Percentiles rank a stretch among this genome's conserved stretches.
Conservation (phyloP, 2,329 filamentous ascomycete genomes). For the Curvularia sp. region DNA sequence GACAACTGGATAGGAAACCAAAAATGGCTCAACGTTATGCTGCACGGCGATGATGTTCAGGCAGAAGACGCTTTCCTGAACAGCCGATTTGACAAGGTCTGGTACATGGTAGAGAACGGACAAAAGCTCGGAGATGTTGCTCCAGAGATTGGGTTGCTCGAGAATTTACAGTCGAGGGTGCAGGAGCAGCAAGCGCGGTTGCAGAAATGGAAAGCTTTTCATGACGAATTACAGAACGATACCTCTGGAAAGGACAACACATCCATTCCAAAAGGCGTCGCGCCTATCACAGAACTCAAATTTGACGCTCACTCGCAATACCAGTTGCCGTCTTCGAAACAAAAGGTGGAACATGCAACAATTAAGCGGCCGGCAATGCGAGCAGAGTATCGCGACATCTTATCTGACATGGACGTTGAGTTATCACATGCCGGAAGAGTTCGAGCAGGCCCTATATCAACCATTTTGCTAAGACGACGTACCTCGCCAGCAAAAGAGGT, state of each 20-base stretch:
- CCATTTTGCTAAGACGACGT: conserved; percentile 25
- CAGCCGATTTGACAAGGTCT: conserved; percentile 73
- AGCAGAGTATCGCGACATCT: conserved; percentile 34
- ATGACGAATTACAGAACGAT: conserved; percentile 51
- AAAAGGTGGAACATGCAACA: conserved; percentile 11
- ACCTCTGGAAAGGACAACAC: background rate
- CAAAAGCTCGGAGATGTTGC: conserved; percentile 65
- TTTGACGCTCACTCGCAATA: conserved; percentile 47
- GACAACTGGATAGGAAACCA: conserved; percentile 82
- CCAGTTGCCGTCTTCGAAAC: conserved; percentile 33
- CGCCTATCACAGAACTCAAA: conserved; percentile 28
- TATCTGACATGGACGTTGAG: conserved; percentile 43
- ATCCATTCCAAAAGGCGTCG: conserved; percentile 8
- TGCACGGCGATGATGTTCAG: conserved; percentile 69
- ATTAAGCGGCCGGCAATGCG: conserved; percentile 22
- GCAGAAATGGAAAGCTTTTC: conserved; percentile 75
- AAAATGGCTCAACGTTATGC: conserved; percentile 73
- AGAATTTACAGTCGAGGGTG: conserved; percentile 75
- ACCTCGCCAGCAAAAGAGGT: conserved; percentile 29
- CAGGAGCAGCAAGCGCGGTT: conserved; percentile 71
- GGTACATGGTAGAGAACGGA: conserved; percentile 70
- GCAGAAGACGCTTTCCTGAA: conserved; percentile 70
- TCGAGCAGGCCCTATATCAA: conserved; percentile 24
- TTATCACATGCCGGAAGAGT: conserved; percentile 32
- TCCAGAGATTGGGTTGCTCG: conserved; percentile 63